These are phyloP conservation scores for Hymenoscyphus occultus DNA, from an alignment of 2,329 filamentous ascomycete genomes.

Conservation along the genomic window DNA sequence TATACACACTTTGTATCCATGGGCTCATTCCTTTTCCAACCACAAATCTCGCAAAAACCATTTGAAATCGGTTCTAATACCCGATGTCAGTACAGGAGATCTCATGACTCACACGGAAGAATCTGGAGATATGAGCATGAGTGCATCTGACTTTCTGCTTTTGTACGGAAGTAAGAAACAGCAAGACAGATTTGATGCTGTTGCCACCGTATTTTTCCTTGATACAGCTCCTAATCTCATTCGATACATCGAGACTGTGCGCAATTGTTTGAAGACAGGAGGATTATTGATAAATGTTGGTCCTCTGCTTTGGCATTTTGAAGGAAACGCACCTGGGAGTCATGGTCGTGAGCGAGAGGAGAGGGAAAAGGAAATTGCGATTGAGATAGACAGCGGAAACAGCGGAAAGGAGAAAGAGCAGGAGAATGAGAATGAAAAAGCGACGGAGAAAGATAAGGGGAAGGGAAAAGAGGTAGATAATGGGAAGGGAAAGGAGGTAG, in stretches of 20 bases:
- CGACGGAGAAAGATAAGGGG: no score
- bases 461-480: no score
- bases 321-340: conserved; percentile 64
- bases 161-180: conserved; percentile 68
- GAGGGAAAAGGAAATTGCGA: not conserved
- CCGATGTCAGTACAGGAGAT: conserved; percentile 72
- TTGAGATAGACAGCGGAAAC: not conserved
- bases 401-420: no score
- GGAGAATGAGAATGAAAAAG: no score
- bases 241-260: conserved; percentile 81
- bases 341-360: conserved; percentile 45
- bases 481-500: no score
- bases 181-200: conserved; percentile 67
- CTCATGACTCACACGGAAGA: conserved; percentile 42
- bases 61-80: conserved; percentile 68
- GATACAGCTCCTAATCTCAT: conserved; percentile 95
- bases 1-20: conserved; percentile 77
- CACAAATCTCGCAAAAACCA: conserved; percentile 72
- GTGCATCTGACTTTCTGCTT: conserved; percentile 88
- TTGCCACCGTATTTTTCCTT: conserved; percentile 91
- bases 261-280: conserved; percentile 69
- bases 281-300: conserved; percentile 89
- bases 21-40: conserved; percentile 86
- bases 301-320: conserved; percentile 93
- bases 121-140: conserved; percentile 80